Conservation (phyloP, 768 basidiomycete species). For the Rhizopogon vesiculosus region DNA sequence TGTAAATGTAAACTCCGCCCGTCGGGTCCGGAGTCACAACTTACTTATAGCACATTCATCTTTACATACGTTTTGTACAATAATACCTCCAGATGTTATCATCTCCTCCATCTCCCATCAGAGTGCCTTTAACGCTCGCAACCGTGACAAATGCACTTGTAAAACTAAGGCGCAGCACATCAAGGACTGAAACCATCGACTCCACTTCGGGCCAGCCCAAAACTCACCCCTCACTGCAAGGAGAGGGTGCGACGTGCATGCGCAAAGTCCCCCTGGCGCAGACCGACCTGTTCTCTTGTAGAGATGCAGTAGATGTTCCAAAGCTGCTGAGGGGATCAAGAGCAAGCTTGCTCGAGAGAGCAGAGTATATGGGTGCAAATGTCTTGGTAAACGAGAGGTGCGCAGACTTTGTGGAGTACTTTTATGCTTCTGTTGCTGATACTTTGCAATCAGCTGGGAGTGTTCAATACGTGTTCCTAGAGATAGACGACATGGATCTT, state of each 20-base stretch:
- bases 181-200: conserved; percentile 25
- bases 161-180: conserved; percentile 39
- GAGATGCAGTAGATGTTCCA: conserved; percentile 55
- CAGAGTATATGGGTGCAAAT: conserved; percentile 47
- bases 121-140: conserved; percentile 18
- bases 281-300: conserved; percentile 49
- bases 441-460: conserved; percentile 45
- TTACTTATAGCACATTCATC: neutral
- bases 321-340: conserved; percentile 56
- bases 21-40: no score
- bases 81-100: conserved; percentile 11
- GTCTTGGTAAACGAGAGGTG: conserved; percentile 68
- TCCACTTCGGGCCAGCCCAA: conserved; percentile 33
- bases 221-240: conserved; percentile 31
- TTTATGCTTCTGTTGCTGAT: conserved; percentile 3
- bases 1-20: conserved; percentile 2
- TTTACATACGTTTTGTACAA: neutral
- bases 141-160: conserved; percentile 52
- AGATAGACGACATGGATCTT: conserved; percentile 42
- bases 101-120: conserved; percentile 17
- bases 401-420: conserved; percentile 21
- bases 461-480: conserved; percentile 56
- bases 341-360: conserved; percentile 43
- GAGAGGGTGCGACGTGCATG: conserved; percentile 20
- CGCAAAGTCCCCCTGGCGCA: conserved; percentile 29